Base-by-base conservation (phyloP, 768 basidiomycete species). In the Hysterangium stoloniferum region DNA sequence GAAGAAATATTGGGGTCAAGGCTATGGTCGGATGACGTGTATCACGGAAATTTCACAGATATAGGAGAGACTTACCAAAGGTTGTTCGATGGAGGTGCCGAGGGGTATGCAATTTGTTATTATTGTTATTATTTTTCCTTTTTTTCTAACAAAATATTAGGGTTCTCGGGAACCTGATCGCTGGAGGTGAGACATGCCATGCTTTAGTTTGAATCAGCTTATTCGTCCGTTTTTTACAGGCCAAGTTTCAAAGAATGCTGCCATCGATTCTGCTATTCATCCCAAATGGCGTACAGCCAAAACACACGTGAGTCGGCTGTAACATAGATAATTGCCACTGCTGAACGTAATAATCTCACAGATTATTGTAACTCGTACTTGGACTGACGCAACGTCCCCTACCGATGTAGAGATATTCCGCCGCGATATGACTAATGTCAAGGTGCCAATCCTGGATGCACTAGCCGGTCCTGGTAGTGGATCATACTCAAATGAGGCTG, bases 231-330 rank as follows among this genome's bases (percentile, higher is more conserved):
- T 33, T 32, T 22, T 9, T 47, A 27, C 34, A 65, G 64, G 67
- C 8, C 54, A 64, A 57, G 68, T 71, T 3, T 48, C 69, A 6
- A 57, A 61, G 27, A 69, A 69, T 52, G 64, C 62, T 4, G 19
- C 64, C 19, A 58, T 70, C 15, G 56, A 59, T 22, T 64, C 59
- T 12, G 67, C 69, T 19, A 55, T 70, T 22, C 58, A 60, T 37
- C 68, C 68, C 6, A 64, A 60, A 22, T 70, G 70, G 70, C 55
- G 69, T 47, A 61, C 58, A 1, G 69, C 70, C 0, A 69, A 70
- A 56, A 61, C 63, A 19, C 69, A 68, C 44, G 69, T 69, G 40
- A 40, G 64, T 13, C 1, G 25, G 15, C 19, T 32, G 17, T 19
- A 25, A 25, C 27, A 22, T 19, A 8, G 8, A 40, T 6, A 29